Percentiles rank a stretch among this genome's conserved stretches.
Conservation (phyloP, 139 green algal species). For the Mychonastes homosphaera region DNA sequence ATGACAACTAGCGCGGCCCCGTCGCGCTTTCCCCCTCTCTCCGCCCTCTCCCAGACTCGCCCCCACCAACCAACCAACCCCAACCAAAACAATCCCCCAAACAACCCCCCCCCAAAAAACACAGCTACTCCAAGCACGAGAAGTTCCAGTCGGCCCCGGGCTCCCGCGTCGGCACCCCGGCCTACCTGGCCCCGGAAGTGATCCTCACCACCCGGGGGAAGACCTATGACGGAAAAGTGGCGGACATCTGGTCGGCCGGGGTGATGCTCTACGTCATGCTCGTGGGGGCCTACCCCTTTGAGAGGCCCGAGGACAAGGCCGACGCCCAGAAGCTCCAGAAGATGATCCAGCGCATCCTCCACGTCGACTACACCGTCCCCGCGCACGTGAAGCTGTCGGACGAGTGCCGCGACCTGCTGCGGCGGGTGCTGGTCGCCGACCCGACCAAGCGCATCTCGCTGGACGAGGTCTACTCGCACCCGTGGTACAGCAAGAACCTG, state of each 20-base stretch:
- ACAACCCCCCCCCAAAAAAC: neutral
- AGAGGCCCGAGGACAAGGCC: constrained; percentile 79
- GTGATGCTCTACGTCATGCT: constrained; percentile 99
- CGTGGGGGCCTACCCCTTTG: constrained; percentile 92
- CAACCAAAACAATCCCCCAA: neutral
- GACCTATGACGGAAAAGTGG: constrained; percentile 73
- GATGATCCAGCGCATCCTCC: constrained; percentile 65
- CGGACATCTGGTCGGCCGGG: constrained; percentile 94
- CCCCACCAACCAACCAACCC: neutral
- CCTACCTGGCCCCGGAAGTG: constrained; percentile 91
- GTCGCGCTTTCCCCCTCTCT: too few relatives aligned
- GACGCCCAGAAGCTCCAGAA: constrained; percentile 66
- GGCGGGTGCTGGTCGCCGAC: constrained; percentile 31
- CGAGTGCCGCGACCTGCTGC: constrained; percentile 56
- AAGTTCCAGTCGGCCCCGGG: constrained; percentile 66
- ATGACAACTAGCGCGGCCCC: too few relatives aligned
- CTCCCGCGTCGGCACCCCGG: constrained; percentile 81
- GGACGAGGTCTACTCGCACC: constrained; percentile 23
- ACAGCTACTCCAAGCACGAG: constrained; percentile 47
- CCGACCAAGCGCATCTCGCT: constrained; percentile 67
- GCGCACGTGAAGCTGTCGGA: constrained; percentile 34
- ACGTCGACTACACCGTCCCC: constrained; percentile 60
- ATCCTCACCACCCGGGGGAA: constrained; percentile 69
- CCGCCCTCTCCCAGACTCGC: neutral
- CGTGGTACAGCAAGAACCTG: constrained; percentile 80